phyloP scores from a whole-genome alignment of 2,329 filamentous ascomycete species.

The Penicillium sp. region DNA sequence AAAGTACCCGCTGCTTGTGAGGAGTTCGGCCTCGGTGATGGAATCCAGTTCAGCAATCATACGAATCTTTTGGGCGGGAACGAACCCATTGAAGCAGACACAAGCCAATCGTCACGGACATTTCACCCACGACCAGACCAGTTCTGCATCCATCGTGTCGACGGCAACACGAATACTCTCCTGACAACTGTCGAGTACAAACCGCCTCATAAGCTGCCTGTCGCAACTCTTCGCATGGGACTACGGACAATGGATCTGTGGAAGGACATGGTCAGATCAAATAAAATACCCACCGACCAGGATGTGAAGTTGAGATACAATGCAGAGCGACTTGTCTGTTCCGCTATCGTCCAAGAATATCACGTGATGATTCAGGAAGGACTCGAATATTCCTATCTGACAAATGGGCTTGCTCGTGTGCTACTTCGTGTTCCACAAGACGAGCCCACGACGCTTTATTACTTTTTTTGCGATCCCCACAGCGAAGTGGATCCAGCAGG shows the following conservation, averaged over 20 bases:
- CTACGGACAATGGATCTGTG: background rate
- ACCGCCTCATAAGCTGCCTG: background rate
- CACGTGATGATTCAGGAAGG: background rate
- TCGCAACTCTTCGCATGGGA: background rate
- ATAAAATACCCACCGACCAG: background rate
- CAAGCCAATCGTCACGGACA: slow-evolving; percentile 5
- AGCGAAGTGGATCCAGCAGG: too few relatives aligned
- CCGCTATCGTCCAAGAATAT: background rate
- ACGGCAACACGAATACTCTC: background rate
- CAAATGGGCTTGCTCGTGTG: background rate
- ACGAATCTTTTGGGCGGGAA: slow-evolving; percentile 5
- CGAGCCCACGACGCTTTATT: slow-evolving; percentile 25
- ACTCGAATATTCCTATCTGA: background rate
- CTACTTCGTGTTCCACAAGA: background rate
- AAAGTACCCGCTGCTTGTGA: slow-evolving; percentile 26
- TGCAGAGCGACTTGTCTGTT: background rate
- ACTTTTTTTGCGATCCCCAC: slow-evolving; percentile 28
- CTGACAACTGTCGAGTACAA: background rate
- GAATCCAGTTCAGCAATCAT: slow-evolving; percentile 20
- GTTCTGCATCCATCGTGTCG: background rate
- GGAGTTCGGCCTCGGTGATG: slow-evolving; percentile 23
- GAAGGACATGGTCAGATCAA: background rate
- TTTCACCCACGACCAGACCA: background rate
- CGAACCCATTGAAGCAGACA: slow-evolving; percentile 1
- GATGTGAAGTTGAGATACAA: background rate